Percentiles rank a stretch among this genome's conserved stretches.
Conservation (phyloP, 2,329 filamentous ascomycete genomes). For the Ploettnerulaceae sp. region DNA sequence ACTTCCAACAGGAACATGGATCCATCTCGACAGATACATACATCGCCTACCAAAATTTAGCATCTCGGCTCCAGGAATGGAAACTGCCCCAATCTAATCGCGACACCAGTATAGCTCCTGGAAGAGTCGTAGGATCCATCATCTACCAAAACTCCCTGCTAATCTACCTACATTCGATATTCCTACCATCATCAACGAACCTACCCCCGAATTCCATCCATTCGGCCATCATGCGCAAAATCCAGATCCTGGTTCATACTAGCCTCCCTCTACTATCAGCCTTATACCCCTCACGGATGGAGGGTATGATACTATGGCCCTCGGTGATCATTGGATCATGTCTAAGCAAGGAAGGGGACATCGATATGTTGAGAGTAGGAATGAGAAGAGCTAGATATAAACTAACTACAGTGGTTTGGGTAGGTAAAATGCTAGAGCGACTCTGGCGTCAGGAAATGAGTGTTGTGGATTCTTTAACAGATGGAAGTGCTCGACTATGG, state of each 20-base stretch:
- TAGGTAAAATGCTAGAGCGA: neutral
- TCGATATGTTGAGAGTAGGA: neutral
- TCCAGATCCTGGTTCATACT: constrained; percentile 5
- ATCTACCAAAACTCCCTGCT: constrained; percentile 11
- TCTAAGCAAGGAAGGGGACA: constrained; percentile 1
- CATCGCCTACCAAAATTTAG: neutral
- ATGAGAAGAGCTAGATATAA: constrained; percentile 4
- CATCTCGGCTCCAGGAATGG: neutral
- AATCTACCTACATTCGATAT: constrained; percentile 7
- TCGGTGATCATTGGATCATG: constrained; percentile 7
- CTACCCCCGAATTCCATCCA: neutral
- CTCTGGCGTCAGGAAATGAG: neutral
- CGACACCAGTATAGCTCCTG: neutral
- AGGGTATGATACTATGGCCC: constrained; percentile 8
- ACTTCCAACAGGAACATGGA: too few relatives aligned
- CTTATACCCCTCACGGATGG: constrained; percentile 6
- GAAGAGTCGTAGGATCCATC: neutral
- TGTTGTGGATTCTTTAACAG: neutral
- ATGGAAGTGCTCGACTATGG: neutral
- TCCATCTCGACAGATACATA: too few relatives aligned
- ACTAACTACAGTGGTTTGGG: constrained; percentile 2
- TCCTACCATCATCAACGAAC: neutral
- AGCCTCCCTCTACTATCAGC: neutral
- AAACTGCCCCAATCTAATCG: neutral
- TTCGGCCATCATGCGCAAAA: neutral